phyloP scores from a whole-genome alignment of 352 stramenopile genomes.

The Pythium biforme region DNA sequence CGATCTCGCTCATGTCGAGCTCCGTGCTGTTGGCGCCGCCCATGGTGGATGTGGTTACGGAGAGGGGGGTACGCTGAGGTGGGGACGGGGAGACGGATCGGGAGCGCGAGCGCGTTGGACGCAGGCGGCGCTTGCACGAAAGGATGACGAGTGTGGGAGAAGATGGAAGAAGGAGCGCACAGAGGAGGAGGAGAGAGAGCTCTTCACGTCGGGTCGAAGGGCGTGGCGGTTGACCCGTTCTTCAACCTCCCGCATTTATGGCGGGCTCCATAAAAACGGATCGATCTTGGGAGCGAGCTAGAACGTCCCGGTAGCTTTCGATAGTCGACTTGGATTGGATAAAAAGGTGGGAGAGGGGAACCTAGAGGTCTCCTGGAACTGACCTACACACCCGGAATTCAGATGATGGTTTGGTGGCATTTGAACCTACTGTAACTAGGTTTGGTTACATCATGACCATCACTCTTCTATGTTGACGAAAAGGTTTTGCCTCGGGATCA shows the following conservation, averaged over 20 bases:
- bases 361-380: too few relatives aligned
- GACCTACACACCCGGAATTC: too few relatives aligned
- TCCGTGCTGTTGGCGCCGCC: constrained; percentile 38
- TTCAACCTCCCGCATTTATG: neutral
- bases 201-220: neutral
- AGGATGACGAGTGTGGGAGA: too few relatives aligned
- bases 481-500: neutral
- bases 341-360: neutral
- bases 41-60: constrained; percentile 32
- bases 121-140: neutral
- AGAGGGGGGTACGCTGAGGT: neutral
- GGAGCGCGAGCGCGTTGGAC: neutral
- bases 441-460: neutral
- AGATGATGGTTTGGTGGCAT: neutral
- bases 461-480: neutral
- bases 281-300: neutral
- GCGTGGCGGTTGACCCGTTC: neutral
- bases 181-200: neutral
- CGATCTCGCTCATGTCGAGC: constrained; percentile 49
- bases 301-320: neutral
- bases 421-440: neutral
- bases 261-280: neutral
- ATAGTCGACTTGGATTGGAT: neutral
- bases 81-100: neutral
- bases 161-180: too few relatives aligned